These are phyloP conservation scores for Globisporangium uncinulatum DNA, from an alignment of 352 stramenopile species.

Conservation along the genomic window DNA sequence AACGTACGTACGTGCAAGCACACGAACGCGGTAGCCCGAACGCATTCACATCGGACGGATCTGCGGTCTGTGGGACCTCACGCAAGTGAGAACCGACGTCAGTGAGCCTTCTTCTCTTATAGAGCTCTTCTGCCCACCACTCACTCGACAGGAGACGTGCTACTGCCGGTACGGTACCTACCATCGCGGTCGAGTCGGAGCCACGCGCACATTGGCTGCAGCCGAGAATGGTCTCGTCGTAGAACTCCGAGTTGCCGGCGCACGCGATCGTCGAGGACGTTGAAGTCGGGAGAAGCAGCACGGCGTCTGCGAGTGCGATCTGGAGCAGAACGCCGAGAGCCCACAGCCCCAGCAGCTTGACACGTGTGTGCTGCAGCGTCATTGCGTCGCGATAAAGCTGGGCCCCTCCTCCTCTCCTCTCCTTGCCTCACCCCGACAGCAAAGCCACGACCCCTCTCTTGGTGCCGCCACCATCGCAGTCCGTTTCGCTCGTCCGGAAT, in stretches of 20 bases:
- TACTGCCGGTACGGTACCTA: neutral
- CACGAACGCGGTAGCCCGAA: slow-evolving; percentile 28
- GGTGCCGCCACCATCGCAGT: too few relatives aligned
- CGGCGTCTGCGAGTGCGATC: neutral
- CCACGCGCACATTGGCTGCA: slow-evolving; percentile 44
- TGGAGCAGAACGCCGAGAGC: neutral
- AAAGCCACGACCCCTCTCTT: too few relatives aligned
- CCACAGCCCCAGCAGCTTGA: neutral
- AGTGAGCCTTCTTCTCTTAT: neutral
- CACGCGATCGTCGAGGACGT: slow-evolving; percentile 12
- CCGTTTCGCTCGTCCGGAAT: too few relatives aligned
- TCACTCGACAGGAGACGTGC: neutral
- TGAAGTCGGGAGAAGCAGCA: slow-evolving; percentile 7
- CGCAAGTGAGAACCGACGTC: neutral
- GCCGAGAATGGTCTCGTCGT: slow-evolving; percentile 41
- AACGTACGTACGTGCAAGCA: slow-evolving; percentile 31
- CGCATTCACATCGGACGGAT: slow-evolving; percentile 15
- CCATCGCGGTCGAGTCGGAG: slow-evolving; percentile 20
- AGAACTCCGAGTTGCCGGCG: slow-evolving; percentile 38
- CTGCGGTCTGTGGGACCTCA: slow-evolving; percentile 22
- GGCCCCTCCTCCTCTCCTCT: too few relatives aligned
- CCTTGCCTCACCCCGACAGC: too few relatives aligned
- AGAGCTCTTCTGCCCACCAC: too few relatives aligned
- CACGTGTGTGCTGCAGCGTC: neutral
- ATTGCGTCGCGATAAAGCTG: neutral